A percentile compares a stretch with the other conserved stretches of the same genome.
phyloP scores from a whole-genome alignment of 164 flowering plant species.

The Magnolia changhungtana region DNA sequence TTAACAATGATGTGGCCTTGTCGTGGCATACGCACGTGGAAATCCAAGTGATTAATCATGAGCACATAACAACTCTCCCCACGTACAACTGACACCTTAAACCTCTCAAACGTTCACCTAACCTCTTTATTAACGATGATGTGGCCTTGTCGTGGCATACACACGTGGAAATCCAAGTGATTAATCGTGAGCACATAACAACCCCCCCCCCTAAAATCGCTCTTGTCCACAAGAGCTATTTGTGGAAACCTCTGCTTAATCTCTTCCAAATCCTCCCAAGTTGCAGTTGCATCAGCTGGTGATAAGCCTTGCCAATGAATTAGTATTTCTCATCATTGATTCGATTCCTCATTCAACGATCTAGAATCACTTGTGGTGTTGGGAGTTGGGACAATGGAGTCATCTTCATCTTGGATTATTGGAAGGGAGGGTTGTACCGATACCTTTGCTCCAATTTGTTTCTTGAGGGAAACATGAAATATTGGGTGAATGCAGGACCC shows the following conservation, averaged over 20 bases:
- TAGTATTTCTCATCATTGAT: not conserved
- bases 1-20: no score
- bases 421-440: not conserved
- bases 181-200: no score
- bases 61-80: no score
- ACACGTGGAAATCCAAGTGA: no score
- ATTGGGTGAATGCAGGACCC: not conserved
- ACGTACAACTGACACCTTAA: not conserved
- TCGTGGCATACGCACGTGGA: no score
- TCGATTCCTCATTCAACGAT: not conserved
- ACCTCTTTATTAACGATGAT: no score
- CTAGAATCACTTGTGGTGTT: not conserved
- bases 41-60: no score
- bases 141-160: no score
- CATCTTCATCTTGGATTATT: not conserved
- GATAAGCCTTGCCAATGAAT: not conserved
- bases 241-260: not conserved
- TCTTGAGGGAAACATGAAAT: constrained; percentile 6
- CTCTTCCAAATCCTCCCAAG: not conserved
- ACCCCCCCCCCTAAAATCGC: no score
- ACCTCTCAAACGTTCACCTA: not conserved
- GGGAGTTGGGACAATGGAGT: not conserved
- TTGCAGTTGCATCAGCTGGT: constrained; percentile 1
- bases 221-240: not conserved
- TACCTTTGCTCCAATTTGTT: not conserved